A percentile compares a stretch with the other conserved stretches of the same genome.
Conservation (phyloP, 2,329 filamentous ascomycete species). For the Apiospora pterosperma region DNA sequence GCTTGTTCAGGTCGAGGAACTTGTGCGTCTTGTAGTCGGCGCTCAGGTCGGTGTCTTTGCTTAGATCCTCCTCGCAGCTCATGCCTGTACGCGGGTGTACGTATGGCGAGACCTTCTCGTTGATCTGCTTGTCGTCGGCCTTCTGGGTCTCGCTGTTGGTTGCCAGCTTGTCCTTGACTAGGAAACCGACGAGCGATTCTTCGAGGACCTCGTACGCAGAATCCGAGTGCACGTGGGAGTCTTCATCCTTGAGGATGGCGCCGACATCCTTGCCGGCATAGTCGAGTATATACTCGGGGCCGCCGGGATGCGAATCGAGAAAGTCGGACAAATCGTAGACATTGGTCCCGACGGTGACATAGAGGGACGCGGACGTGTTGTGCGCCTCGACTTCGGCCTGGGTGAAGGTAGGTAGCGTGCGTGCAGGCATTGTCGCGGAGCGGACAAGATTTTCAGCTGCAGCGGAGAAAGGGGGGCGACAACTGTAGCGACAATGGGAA, state of each 20-base stretch:
- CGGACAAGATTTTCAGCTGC: not conserved
- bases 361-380: conserved; percentile 80
- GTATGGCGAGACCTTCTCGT: conserved; percentile 23
- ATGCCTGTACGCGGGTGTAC: conserved; percentile 74
- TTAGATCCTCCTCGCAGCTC: conserved; percentile 83
- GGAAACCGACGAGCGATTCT: conserved; percentile 79
- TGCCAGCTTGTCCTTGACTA: conserved; percentile 56
- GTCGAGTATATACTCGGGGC: conserved; percentile 81
- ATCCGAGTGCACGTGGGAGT: conserved; percentile 84
- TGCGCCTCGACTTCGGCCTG: conserved; percentile 77
- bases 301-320: conserved; percentile 85
- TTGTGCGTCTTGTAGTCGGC: conserved; percentile 86
- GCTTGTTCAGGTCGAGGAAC: conserved; percentile 84
- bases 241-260: conserved; percentile 75
- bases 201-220: conserved; percentile 94
- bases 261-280: conserved; percentile 86
- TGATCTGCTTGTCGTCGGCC: conserved; percentile 30
- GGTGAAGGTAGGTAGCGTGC: conserved; percentile 79
- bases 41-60: conserved; percentile 73
- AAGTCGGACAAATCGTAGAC: conserved; percentile 97
- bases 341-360: conserved; percentile 83
- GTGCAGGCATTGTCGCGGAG: conserved; percentile 64
- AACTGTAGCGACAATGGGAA: not conserved
- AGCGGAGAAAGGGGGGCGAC: not conserved
- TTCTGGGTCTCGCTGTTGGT: conserved; percentile 31